Evolutionary conservation across 106 monocot genomes (phyloP), one percentile per base, ranked within the genome.

Genomic region (Apostasia shenzhenica): DNA sequence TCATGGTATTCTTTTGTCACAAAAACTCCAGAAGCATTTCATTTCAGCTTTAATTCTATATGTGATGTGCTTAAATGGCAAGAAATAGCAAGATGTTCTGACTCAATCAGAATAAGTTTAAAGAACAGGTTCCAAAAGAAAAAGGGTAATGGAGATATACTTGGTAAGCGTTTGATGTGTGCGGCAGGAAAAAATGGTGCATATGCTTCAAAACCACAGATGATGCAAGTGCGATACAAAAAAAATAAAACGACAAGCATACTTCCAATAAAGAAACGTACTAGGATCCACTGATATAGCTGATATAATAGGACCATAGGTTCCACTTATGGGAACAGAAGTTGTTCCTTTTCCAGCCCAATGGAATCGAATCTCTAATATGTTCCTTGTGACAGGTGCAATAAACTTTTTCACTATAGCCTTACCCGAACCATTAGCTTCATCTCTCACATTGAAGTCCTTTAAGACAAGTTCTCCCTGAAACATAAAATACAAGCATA

Each of bases 341-440:
- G 85, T 83, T 70, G 89, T 86, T 45, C 89, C 89, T 48, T 76
- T 83, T 70, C 89, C 89, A 72, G 85, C 85, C 92, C 92, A 92
- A 65, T 85, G 83, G 51, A 92, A 75, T n/a, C 70, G 78, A n/a
- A 89, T 86, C 77, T 82, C 66, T 74, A 84, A 72, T 13, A 82
- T 84, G 67, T 88, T 51, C 48, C 82, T 39, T 57, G 60, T 73
- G 6, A 92, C 83, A 40, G 45, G 38, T 74, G 78, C 52, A 52
- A 49, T 79, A 72, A 88, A 92, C 13, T 54, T 74, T 41, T 79
- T 88, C 47, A 79, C 73, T 59, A 85, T 48, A 45, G 88, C 54
- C 45, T 75, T 81, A 59, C 76, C 80, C 44, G 83, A 8, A 49
- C 81, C 89, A 70, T 86, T 80, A 57, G 86, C 85, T 67, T 57